Evolutionary conservation across 169 alveolate genomes (phyloP), one percentile per base, ranked within the genome.

Genomic region (Neospora caninum): DNA sequence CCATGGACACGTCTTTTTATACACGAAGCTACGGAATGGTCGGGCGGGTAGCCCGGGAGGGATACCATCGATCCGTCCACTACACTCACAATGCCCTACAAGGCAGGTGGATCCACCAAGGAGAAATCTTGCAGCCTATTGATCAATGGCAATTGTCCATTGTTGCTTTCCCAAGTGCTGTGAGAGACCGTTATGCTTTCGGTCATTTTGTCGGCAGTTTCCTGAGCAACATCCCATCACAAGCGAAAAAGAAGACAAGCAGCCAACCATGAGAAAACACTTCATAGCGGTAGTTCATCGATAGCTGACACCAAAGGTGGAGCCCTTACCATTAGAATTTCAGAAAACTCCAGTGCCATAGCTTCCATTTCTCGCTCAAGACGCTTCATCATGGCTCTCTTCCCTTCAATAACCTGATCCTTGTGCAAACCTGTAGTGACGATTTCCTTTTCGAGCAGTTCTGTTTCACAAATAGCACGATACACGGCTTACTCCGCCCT

Each of bases 341-440:
- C 89, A 13, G 89, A 82, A 67, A 82, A 82, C 64, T 82, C 89
- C 13, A 43, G 25, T 27, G 89, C 89, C 89, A 82, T 82, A 16
- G 89, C 64, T 13, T 82, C 89, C 89, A 82, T 38, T 82, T 82
- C 89, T 13, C 64, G 58, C 89, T 82, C 69, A 9, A 82, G 89
- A 10, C 89, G 89, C 41, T 82, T 41, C 89, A 82, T 36, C 89
- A 42, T 42, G 31, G 89, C 6, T 49, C 41, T 82, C 89, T 82
- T 82, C 25, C 89, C 64, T 43, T 42, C 64, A 42, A 82, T 41
- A 29, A 43, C 67, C 0, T 82, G 89, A 31, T 82, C 89, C 67
- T 82, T 82, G 13, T 82, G 89, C 53, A 82, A 49, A 1, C 64
- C 89, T 42, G 89, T 41, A 2, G 64, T 42, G 69, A 82, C 67